Evolutionary conservation across 140 eudicot genomes (phyloP).

Genomic region (Senecio squalidus): DNA sequence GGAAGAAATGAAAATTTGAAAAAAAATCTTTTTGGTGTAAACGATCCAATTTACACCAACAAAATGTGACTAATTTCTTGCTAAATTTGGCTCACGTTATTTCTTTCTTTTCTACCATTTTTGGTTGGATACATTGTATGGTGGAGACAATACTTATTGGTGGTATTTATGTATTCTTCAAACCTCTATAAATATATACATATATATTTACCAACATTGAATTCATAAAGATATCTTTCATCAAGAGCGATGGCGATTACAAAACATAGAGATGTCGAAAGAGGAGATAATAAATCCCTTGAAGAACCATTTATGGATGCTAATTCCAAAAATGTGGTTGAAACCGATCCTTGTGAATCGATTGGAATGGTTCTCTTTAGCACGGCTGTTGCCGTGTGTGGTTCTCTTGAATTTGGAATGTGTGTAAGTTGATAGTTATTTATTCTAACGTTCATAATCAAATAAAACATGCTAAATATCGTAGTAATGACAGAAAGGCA

Average conservation of each 20-base stretch:
- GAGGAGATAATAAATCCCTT: slow-evolving; percentile 30
- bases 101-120: neutral
- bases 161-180: slow-evolving; percentile 7
- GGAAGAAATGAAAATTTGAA: neutral
- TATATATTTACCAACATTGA: neutral
- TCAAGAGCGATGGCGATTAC: slow-evolving; percentile 29
- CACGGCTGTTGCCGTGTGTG: slow-evolving; percentile 79
- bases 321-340: slow-evolving; percentile 15
- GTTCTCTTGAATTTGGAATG: slow-evolving; percentile 75
- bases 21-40: neutral
- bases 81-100: slow-evolving; percentile 7
- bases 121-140: slow-evolving; percentile 7
- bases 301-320: slow-evolving; percentile 43
- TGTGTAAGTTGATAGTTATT: slow-evolving; percentile 49
- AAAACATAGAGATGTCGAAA: slow-evolving; percentile 35
- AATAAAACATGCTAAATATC: neutral
- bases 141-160: slow-evolving; percentile 16
- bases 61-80: slow-evolving; percentile 4
- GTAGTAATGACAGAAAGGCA: no score
- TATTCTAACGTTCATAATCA: no score
- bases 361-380: slow-evolving; percentile 54
- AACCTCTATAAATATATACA: neutral
- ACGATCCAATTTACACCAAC: slow-evolving; percentile 7
- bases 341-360: slow-evolving; percentile 27
- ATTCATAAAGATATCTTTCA: neutral